These are phyloP conservation scores for Gentiana dahurica DNA, from an alignment of 257 asterid species.

Conservation along the genomic window DNA sequence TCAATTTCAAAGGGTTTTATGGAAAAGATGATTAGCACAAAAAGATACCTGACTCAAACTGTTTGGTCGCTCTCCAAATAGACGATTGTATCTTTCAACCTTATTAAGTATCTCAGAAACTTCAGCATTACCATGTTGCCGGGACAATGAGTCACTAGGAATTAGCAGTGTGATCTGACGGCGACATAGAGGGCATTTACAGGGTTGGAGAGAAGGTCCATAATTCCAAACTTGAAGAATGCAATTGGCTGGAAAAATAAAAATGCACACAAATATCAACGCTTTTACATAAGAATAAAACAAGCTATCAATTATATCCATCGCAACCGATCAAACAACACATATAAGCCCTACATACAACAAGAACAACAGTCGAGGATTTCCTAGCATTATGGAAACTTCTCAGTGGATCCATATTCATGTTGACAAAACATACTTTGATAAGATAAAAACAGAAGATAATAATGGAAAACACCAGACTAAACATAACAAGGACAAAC, in stretches of 20 bases:
- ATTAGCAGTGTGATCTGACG: constrained; percentile 83
- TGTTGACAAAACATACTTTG: too few species aligned
- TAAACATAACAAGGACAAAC: too few species aligned
- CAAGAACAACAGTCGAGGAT: too few species aligned
- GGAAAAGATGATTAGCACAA: neutral
- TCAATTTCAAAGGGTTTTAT: neutral
- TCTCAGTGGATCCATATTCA: too few species aligned
- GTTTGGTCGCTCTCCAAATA: constrained; percentile 42
- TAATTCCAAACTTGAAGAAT: constrained; percentile 79
- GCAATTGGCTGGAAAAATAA: constrained; percentile 46
- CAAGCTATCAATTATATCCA: too few species aligned
- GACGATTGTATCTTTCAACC: constrained; percentile 70
- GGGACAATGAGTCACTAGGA: constrained; percentile 57
- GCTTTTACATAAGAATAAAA: too few species aligned
- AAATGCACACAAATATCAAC: too few species aligned
- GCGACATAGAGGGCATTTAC: constrained; percentile 85
- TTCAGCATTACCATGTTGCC: constrained; percentile 33
- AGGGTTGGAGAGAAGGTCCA: constrained; percentile 72
- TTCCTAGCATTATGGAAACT: too few species aligned
- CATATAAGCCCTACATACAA: too few species aligned
- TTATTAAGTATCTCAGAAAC: constrained; percentile 42
- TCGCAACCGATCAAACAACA: too few species aligned
- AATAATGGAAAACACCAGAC: too few species aligned
- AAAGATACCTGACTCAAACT: constrained; percentile 64
- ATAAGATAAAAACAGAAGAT: too few species aligned